Percentiles rank a stretch among this genome's conserved stretches.
Evolutionary conservation across 2,329 filamentous ascomycete genomes (phyloP).

Genomic region (Penicillium occitanis): DNA sequence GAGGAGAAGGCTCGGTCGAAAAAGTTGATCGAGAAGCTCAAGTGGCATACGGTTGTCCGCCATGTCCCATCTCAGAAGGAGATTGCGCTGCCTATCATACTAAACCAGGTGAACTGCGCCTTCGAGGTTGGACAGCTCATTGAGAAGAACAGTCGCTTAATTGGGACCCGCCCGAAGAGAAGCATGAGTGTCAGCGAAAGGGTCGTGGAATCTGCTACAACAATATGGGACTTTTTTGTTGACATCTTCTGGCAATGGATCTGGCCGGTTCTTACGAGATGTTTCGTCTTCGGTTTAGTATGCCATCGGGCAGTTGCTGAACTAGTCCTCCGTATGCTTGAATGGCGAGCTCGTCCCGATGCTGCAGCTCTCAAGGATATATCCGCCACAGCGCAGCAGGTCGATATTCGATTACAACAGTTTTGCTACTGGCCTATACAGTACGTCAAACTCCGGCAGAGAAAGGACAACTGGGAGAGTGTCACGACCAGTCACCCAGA

Average conservation of each 20-base stretch:
- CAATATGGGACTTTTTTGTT: constrained; percentile 74
- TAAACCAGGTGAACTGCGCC: constrained; percentile 95
- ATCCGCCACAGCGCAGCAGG: constrained; percentile 93
- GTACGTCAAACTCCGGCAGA: constrained; percentile 83
- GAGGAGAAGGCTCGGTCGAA: constrained; percentile 63
- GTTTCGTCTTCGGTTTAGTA: constrained; percentile 77
- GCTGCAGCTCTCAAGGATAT: constrained; percentile 89
- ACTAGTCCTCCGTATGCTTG: constrained; percentile 71
- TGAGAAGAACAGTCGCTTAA: constrained; percentile 83
- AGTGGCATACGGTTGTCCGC: constrained; percentile 78
- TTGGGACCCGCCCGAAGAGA: constrained; percentile 77
- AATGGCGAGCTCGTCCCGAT: constrained; percentile 77
- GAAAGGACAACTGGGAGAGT: constrained; percentile 91
- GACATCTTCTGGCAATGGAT: constrained; percentile 71
- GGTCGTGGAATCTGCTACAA: constrained; percentile 88
- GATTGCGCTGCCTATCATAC: constrained; percentile 72
- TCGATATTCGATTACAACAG: constrained; percentile 94
- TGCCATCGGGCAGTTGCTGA: constrained; percentile 80
- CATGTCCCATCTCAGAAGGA: constrained; percentile 80
- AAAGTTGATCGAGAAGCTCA: constrained; percentile 79
- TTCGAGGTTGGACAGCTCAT: constrained; percentile 83
- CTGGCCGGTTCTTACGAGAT: constrained; percentile 70
- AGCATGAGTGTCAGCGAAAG: constrained; percentile 90
- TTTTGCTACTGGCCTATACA: constrained; percentile 99
- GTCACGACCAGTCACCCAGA: constrained; percentile 94